Evolutionary conservation across 441 rosid species (phyloP).

Genomic region (Melastoma candidum): DNA sequence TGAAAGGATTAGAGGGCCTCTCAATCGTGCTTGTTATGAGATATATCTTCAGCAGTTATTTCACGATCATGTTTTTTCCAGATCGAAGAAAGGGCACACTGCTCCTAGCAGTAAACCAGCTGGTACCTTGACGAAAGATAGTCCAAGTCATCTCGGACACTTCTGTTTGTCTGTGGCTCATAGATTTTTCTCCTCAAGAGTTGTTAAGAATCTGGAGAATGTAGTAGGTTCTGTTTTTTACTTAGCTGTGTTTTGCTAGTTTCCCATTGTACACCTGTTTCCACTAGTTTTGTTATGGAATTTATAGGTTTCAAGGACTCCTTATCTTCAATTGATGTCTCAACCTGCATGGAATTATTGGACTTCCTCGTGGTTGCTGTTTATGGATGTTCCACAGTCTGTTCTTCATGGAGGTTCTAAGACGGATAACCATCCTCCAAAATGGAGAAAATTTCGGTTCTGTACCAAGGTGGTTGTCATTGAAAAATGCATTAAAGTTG

Average conservation of each 20-base stretch:
- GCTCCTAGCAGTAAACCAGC: constrained; percentile 28
- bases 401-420: constrained; percentile 47
- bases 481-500: constrained; percentile 61
- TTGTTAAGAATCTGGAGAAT: constrained; percentile 59
- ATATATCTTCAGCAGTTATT: constrained; percentile 75
- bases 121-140: constrained; percentile 41
- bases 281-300: constrained; percentile 1
- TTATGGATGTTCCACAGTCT: constrained; percentile 68
- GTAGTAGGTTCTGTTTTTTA: constrained; percentile 41
- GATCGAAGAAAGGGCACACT: constrained; percentile 38
- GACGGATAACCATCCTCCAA: constrained; percentile 29
- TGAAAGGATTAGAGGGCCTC: constrained; percentile 30
- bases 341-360: constrained; percentile 95
- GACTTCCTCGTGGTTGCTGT: constrained; percentile 85
- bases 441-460: constrained; percentile 55
- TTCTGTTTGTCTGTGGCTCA: constrained; percentile 83
- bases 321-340: constrained; percentile 81
- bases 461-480: constrained; percentile 61
- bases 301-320: constrained; percentile 58
- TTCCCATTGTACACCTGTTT: neutral
- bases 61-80: constrained; percentile 55
- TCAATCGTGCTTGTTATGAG: constrained; percentile 50
- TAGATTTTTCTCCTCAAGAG: constrained; percentile 70
- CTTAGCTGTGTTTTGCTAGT: constrained; percentile 1
- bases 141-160: constrained; percentile 63